Evolutionary conservation across 2,329 filamentous ascomycete species (phyloP).

Genomic region (Hypomyces perniciosus): DNA sequence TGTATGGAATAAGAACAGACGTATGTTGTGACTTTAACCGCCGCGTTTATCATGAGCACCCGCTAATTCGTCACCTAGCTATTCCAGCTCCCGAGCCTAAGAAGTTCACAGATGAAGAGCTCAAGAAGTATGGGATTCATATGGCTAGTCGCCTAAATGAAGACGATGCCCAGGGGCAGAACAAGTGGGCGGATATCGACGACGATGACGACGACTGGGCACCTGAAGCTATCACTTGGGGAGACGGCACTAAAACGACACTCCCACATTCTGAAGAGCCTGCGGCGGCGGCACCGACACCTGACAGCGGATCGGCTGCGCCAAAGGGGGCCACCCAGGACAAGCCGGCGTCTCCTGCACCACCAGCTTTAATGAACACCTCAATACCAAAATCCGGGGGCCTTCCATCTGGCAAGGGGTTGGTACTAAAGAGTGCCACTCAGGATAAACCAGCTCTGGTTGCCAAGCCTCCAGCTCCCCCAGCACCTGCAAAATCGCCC

Average conservation of each 20-base stretch:
- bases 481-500: conserved; percentile 76
- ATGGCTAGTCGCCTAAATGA: conserved; percentile 72
- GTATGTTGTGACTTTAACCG: conserved; percentile 43
- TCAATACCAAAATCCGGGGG: conserved; percentile 40
- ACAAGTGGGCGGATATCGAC: conserved; percentile 86
- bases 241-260: conserved; percentile 78
- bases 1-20: conserved; percentile 87
- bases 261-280: conserved; percentile 57
- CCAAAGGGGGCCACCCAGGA: conserved; percentile 26
- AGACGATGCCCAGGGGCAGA: conserved; percentile 67
- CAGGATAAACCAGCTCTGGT: conserved; percentile 68
- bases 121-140: conserved; percentile 82
- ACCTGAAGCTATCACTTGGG: conserved; percentile 80
- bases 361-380: conserved; percentile 29
- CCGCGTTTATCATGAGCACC: not conserved
- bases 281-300: conserved; percentile 20
- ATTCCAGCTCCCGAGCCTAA: conserved; percentile 64
- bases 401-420: conserved; percentile 50
- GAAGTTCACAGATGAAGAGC: conserved; percentile 79
- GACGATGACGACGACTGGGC: conserved; percentile 86
- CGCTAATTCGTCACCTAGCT: conserved; percentile 37
- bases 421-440: conserved; percentile 58
- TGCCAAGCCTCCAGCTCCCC: conserved; percentile 61
- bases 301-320: conserved; percentile 21
- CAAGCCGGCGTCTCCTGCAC: conserved; percentile 41